Base-by-base conservation (phyloP, 495 filamentous ascomycete species). In the Amphirosellinia nigrospora region DNA sequence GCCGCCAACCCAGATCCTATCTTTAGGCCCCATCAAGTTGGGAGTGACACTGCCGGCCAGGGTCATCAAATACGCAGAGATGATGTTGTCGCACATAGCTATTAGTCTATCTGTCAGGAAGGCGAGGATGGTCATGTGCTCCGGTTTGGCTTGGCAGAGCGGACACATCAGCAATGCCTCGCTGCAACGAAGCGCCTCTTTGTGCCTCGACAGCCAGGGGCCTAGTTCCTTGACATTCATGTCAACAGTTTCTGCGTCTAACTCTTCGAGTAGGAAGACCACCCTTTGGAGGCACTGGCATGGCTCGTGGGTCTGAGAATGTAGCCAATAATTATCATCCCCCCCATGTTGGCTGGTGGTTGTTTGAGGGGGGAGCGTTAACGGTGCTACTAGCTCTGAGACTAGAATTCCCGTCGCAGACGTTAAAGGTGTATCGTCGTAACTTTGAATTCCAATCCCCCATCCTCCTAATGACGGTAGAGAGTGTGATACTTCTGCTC, bases 201-300 rank as follows among this genome's bases (percentile, higher is more conserved):
- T 65, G 63, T 71, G 69, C 39, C 62, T 50, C 3, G 62, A 64
- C 39, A 71, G 63, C 52, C 69, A 64, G 4, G 69, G 41, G 32
- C 66, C 69, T 8, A 71, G 48, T 43, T 71, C 62, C 48, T 55
- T 65, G 4, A 58, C 32, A 15, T 39, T 30, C 15, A 21, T n/a
- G n/a, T 32, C 52, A 10, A 66, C 11, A 5, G 56, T n/a, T 21
- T 61, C 58, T 5, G 69, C 38, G 26, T 71, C 69, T 13, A 71
- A 39, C 53, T 71, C 69, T 56, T 71, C 69, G 28, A 71, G 50
- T 11, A 66, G 32, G 23, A 71, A 60, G 10, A 71, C 62, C 3
- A 66, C 62, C 28, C 48, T 32, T 30, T 71, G 69, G 9, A 71
- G 63, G 43, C 69, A 71, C 23, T 66, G 69, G 52, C 69, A 71